phyloP scores from a whole-genome alignment of 208 protist genomes.

The Wallacemonas sp. region DNA sequence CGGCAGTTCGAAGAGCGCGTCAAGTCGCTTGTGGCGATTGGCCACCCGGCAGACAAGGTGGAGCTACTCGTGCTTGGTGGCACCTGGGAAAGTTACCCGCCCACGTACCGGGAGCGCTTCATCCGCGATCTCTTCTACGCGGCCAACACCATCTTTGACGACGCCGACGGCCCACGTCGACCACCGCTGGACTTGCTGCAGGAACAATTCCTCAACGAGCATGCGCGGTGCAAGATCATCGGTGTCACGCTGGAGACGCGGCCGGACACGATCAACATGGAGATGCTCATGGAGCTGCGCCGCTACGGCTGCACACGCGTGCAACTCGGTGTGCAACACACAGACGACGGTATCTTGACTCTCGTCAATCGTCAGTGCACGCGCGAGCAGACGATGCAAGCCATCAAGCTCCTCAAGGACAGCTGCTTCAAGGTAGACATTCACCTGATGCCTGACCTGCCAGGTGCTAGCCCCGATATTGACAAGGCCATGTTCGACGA shows the following conservation, averaged over 20 bases:
- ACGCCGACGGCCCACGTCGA: slow-evolving; percentile 25
- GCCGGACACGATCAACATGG: slow-evolving; percentile 96
- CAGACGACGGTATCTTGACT: slow-evolving; percentile 95
- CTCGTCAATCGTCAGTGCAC: slow-evolving; percentile 95
- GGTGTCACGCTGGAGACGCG: slow-evolving; percentile 99
- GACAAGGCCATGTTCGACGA: slow-evolving; percentile 95
- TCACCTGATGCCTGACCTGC: slow-evolving; percentile 99
- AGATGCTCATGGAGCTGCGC: slow-evolving; percentile 90
- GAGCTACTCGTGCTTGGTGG: slow-evolving; percentile 99
- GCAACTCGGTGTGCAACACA: slow-evolving; percentile 98
- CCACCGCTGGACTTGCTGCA: slow-evolving; percentile 71
- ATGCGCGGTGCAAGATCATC: slow-evolving; percentile 94
- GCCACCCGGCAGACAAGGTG: slow-evolving; percentile 94
- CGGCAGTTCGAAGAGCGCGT: slow-evolving; percentile 86
- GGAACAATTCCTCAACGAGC: slow-evolving; percentile 92
- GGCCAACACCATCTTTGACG: slow-evolving; percentile 78
- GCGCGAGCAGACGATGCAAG: slow-evolving; percentile 89
- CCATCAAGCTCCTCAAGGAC: slow-evolving; percentile 97
- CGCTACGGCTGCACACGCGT: slow-evolving; percentile 95
- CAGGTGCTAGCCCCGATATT: slow-evolving; percentile 92
- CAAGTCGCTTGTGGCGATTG: slow-evolving; percentile 75
- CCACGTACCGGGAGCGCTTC: slow-evolving; percentile 91
- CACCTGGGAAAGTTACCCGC: slow-evolving; percentile 98
- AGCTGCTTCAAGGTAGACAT: slow-evolving; percentile 98
- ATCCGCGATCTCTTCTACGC: slow-evolving; percentile 91